A percentile compares a stretch with the other conserved stretches of the same genome.
These are phyloP conservation scores for Colletotrichum spinosum DNA, from an alignment of 2,329 filamentous ascomycete species.

Conservation along the genomic window DNA sequence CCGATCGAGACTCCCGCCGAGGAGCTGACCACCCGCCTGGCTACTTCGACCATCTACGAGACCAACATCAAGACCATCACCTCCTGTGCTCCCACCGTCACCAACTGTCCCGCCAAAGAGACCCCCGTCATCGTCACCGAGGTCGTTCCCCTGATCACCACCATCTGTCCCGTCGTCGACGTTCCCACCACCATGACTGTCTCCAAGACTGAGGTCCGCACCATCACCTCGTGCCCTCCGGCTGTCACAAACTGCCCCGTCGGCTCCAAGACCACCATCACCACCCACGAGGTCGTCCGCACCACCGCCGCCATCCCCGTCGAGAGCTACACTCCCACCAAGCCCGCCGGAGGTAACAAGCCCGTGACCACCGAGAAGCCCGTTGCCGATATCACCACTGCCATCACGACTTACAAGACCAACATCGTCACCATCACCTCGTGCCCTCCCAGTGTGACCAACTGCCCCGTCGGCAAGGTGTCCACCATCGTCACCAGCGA, in stretches of 20 bases:
- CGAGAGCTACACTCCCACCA: constrained; percentile 26
- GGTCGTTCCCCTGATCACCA: constrained; percentile 56
- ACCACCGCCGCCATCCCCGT: constrained; percentile 27
- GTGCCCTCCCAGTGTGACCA: constrained; percentile 56
- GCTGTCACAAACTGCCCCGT: constrained; percentile 42
- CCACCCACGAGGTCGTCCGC: constrained; percentile 29
- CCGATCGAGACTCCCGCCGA: constrained; percentile 10
- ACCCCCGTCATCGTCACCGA: constrained; percentile 40
- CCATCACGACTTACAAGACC: constrained; percentile 51
- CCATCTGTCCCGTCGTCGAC: constrained; percentile 53
- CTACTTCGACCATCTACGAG: constrained; percentile 34
- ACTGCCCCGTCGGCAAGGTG: constrained; percentile 27
- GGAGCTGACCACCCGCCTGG: constrained; percentile 30
- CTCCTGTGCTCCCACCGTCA: constrained; percentile 25
- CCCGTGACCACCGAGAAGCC: constrained; percentile 40
- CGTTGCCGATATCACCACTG: constrained; percentile 17
- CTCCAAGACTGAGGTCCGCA: constrained; percentile 42
- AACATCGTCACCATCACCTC: constrained; percentile 66
- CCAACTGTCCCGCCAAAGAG: constrained; percentile 28
- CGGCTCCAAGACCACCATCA: constrained; percentile 24
- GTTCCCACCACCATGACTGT: constrained; percentile 28
- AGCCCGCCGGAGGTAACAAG: constrained; percentile 23
- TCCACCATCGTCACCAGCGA: constrained; percentile 30
- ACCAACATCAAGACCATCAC: constrained; percentile 39
- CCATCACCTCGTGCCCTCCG: constrained; percentile 46